Conservation (phyloP, 257 asterid genomes). For the Dorcoceras hygrometricum region DNA sequence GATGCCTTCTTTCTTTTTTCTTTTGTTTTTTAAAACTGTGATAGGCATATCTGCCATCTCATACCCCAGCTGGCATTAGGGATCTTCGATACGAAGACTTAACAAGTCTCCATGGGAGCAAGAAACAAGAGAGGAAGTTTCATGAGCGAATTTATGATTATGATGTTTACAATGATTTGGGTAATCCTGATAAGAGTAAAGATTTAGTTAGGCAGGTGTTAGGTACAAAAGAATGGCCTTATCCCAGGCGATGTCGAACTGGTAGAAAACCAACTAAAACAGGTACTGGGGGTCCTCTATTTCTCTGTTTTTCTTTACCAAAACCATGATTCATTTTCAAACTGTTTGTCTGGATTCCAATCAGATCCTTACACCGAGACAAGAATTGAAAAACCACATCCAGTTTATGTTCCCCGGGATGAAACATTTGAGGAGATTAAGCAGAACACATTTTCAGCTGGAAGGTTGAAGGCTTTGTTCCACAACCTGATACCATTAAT, state of each 20-base stretch:
- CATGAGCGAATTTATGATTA: conserved; percentile 82
- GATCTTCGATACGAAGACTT: conserved; percentile 69
- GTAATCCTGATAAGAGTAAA: conserved; percentile 69
- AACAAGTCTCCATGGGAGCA: conserved; percentile 63
- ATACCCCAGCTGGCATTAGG: conserved; percentile 79
- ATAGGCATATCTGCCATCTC: conserved; percentile 78
- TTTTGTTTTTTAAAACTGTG: conserved; percentile 9
- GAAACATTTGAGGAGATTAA: conserved; percentile 87
- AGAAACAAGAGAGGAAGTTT: conserved; percentile 65
- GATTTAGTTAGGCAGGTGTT: conserved; percentile 56
- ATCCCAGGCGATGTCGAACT: conserved; percentile 89
- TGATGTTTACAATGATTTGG: conserved; percentile 79
- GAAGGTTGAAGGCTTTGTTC: conserved; percentile 72
- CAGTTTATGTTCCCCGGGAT: conserved; percentile 86
- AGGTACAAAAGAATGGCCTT: conserved; percentile 74
- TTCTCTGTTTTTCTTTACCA: neutral
- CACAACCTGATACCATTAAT: conserved; percentile 84
- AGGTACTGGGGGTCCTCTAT: conserved; percentile 35
- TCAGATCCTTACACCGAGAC: conserved; percentile 61
- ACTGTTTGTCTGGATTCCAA: conserved; percentile 6
- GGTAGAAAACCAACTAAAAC: conserved; percentile 59
- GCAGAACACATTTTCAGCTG: conserved; percentile 73
- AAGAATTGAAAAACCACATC: conserved; percentile 80
- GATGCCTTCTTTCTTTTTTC: neutral
- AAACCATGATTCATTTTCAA: neutral